Conservation (phyloP, 306 rosid genomes). For the Castanopsis chinensis region DNA sequence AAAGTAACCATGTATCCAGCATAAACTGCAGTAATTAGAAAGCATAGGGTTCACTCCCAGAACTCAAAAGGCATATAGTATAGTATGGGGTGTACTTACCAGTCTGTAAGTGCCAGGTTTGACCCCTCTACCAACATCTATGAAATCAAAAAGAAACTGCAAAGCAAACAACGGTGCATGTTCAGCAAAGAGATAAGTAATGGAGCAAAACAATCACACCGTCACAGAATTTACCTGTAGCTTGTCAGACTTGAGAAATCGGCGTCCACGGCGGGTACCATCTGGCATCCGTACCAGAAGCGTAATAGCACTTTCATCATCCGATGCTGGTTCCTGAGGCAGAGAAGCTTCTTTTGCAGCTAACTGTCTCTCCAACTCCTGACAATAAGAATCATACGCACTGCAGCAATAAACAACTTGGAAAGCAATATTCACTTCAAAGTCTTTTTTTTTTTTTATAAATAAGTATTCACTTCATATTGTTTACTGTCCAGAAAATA, state of each 20-base stretch:
- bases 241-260: slow-evolving; percentile 77
- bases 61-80: slow-evolving; percentile 12
- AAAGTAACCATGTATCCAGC: background rate
- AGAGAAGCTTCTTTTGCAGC: slow-evolving; percentile 77
- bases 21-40: background rate
- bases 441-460: background rate
- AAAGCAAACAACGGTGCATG: slow-evolving; percentile 23
- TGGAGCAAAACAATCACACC: background rate
- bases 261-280: slow-evolving; percentile 93
- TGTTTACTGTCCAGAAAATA: background rate
- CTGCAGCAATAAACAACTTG: slow-evolving; percentile 22
- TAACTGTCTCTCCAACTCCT: slow-evolving; percentile 82
- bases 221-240: slow-evolving; percentile 60
- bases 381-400: slow-evolving; percentile 26
- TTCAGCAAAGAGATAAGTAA: slow-evolving; percentile 19
- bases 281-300: slow-evolving; percentile 89
- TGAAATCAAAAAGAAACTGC: slow-evolving; percentile 84
- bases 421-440: background rate
- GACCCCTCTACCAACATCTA: slow-evolving; percentile 74
- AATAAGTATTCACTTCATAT: background rate
- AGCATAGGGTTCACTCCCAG: background rate
- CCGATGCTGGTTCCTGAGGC: slow-evolving; percentile 74
- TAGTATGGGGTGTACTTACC: slow-evolving; percentile 49
- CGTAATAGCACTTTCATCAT: slow-evolving; percentile 72
- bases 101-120: slow-evolving; percentile 84